Conservation (phyloP, 192 early-diverging fungal species). For the Mortierella alpina region DNA sequence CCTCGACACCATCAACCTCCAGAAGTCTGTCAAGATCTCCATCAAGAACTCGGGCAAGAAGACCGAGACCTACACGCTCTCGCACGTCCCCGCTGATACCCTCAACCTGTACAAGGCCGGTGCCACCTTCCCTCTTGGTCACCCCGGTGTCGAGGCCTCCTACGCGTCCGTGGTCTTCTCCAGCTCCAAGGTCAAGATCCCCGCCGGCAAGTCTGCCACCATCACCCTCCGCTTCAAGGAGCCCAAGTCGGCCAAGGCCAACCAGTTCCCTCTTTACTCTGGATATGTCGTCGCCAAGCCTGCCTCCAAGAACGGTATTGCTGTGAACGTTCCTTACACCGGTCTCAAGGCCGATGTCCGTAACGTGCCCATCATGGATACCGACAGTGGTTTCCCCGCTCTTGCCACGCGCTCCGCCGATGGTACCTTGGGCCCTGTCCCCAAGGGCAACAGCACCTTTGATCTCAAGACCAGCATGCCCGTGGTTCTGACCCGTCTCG, state of each 20-base stretch:
- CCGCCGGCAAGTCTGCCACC: slow-evolving; percentile 27
- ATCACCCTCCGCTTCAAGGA: slow-evolving; percentile 31
- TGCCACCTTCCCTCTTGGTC: slow-evolving; percentile 20
- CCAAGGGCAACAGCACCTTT: neutral
- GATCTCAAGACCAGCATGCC: slow-evolving; percentile 13
- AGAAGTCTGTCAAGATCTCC: slow-evolving; percentile 44
- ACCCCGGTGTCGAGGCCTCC: slow-evolving; percentile 15
- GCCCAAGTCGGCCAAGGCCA: slow-evolving; percentile 31
- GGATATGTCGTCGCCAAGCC: slow-evolving; percentile 56
- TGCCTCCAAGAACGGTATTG: slow-evolving; percentile 18
- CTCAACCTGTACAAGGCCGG: slow-evolving; percentile 33
- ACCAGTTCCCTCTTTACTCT: slow-evolving; percentile 55
- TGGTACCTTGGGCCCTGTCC: neutral
- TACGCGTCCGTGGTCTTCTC: slow-evolving; percentile 33
- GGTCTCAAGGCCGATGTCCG: slow-evolving; percentile 56
- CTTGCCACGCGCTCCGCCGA: neutral
- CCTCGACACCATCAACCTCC: slow-evolving; percentile 22
- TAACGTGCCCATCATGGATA: slow-evolving; percentile 58
- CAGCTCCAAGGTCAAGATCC: slow-evolving; percentile 32
- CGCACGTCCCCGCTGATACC: slow-evolving; percentile 29
- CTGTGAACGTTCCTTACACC: slow-evolving; percentile 58
- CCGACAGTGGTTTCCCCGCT: slow-evolving; percentile 18
- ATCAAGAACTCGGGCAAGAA: slow-evolving; percentile 56
- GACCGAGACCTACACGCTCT: slow-evolving; percentile 44
- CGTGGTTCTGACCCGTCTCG: slow-evolving; percentile 15